Evolutionary conservation across 441 rosid species (phyloP), one percentile per base, ranked within the genome.

Genomic region (Flueggea neowawraea): DNA sequence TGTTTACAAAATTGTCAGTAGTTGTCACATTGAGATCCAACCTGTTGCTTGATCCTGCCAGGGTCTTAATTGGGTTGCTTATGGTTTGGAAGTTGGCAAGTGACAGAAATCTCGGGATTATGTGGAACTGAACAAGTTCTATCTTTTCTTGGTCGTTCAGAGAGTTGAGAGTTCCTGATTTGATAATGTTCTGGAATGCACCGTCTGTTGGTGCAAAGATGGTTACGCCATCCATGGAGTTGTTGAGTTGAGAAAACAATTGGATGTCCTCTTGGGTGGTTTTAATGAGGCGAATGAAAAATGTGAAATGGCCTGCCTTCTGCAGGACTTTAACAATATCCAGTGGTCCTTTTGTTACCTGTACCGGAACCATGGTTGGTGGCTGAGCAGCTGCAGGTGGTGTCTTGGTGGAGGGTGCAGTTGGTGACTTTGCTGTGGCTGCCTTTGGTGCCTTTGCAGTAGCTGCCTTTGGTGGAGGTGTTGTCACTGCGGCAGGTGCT

Each of bases 61-160:
- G 82, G 4, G 97, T 91, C 63, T 84, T 76, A 32, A 87, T 70
- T 11, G 97, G 97, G 54, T 91, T 91, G 32, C 89, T 91, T n/a
- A 85, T 74, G 0, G 95, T 91, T 69, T 89, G 90, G 73, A 91
- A 89, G 51, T 83, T 85, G 4, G 91, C 41, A 55, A 78, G 33
- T 2, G 95, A 68, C 12, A 87, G 57, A 50, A 74, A 81, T 10
- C 73, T 61, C 12, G 95, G 92, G 61, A 91, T 64, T 10, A 84
- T 77, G 17, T 91, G 97, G 59, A 84, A 91, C 70, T 87, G 93
- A 45, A 85, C 66, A 2, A 91, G 73, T 64, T 82, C 84, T 0
- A 69, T 81, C 72, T 89, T 89, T 58, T 89, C 74, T 62, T 82
- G 84, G 14, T 83, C 85, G 45, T 68, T 74, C 16, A 91, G 65